These are phyloP conservation scores for Acacia concinna DNA, from an alignment of 331 rosid genomes.

Conservation along the genomic window DNA sequence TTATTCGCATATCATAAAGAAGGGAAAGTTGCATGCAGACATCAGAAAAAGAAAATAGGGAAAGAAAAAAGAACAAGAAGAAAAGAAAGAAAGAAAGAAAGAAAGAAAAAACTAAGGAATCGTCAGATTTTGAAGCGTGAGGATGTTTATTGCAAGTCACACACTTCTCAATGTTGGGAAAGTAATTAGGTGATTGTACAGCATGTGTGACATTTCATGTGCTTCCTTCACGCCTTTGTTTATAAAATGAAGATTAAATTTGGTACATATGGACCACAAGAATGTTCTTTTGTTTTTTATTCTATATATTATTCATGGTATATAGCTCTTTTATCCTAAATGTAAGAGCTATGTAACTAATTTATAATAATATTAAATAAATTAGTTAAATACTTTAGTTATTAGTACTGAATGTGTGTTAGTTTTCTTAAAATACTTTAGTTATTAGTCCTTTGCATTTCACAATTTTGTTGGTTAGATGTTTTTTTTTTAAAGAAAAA, in stretches of 20 bases:
- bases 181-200: conserved; percentile 11
- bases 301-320: not conserved
- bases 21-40: not conserved
- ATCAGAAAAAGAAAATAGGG: not conserved
- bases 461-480: no score
- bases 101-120: not conserved
- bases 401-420: no score
- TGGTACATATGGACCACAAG: conserved; percentile 34
- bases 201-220: conserved; percentile 6
- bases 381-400: no score
- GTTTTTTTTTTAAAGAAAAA: no score
- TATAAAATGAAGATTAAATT: conserved; percentile 20
- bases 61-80: not conserved
- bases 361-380: no score
- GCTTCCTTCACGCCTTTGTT: conserved; percentile 15
- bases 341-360: no score
- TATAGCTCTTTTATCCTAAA: not conserved
- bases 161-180: conserved; percentile 34
- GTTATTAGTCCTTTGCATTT: no score
- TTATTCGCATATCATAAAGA: not conserved
- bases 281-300: not conserved
- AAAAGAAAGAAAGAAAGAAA: not conserved
- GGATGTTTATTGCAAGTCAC: conserved; percentile 31
- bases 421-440: no score
- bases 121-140: conserved; percentile 14